A percentile compares a stretch with the other conserved stretches of the same genome.
Evolutionary conservation across 192 early-diverging fungal species (phyloP).

Genomic region (Diversispora epigaea): DNA sequence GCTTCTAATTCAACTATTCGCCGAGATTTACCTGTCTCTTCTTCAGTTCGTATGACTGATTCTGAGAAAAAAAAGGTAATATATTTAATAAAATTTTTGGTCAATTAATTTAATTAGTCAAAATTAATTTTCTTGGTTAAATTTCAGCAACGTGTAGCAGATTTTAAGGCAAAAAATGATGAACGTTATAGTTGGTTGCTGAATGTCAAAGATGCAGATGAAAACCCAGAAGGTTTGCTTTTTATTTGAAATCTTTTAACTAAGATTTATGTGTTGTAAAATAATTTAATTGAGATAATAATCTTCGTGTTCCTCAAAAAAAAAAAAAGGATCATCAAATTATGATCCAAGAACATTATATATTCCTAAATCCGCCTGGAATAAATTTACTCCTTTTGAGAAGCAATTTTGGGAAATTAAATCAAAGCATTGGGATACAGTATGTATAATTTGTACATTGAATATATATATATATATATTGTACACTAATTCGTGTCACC

Average conservation of each 20-base stretch:
- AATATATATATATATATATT: neutral
- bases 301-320: too few species aligned
- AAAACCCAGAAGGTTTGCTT: conserved; percentile 53
- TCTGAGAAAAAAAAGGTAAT: conserved; percentile 27
- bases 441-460: conserved; percentile 33
- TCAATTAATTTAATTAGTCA: too few species aligned
- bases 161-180: conserved; percentile 65
- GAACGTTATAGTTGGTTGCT: conserved; percentile 87
- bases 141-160: conserved; percentile 9
- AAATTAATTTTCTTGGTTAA: neutral
- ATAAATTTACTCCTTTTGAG: conserved; percentile 92
- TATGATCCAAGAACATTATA: conserved; percentile 92
- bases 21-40: neutral
- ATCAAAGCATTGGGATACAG: conserved; percentile 85
- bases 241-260: neutral
- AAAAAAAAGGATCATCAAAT: conserved; percentile 58
- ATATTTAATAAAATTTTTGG: neutral
- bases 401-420: conserved; percentile 99
- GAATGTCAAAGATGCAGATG: conserved; percentile 77
- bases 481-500: neutral
- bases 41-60: neutral
- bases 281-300: neutral
- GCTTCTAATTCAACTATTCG: conserved; percentile 1
- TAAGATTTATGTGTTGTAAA: neutral
- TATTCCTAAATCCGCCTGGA: conserved; percentile 79